Evolutionary conservation across 768 basidiomycete species (phyloP).

Genomic region (Gloeopeniophorella convolvens): DNA sequence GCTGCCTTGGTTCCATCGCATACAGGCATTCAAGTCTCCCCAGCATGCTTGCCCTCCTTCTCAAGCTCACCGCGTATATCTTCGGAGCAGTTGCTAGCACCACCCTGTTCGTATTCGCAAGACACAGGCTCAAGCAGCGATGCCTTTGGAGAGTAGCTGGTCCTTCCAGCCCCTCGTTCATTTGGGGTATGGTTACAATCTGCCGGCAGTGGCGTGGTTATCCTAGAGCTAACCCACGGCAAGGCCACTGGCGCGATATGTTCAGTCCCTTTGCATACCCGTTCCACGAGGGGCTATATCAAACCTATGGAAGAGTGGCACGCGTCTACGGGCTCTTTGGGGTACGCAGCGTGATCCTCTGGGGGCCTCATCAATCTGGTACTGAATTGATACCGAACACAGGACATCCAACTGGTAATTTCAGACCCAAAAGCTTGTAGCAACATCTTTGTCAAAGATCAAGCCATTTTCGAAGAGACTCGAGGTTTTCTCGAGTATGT

Average conservation of each 20-base stretch:
- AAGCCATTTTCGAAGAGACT: too few relatives aligned
- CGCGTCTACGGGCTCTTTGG: background rate
- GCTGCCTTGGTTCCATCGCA: too few relatives aligned
- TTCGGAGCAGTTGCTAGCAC: background rate
- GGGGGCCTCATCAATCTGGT: too few relatives aligned
- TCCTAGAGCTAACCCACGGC: background rate
- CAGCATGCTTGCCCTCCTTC: background rate
- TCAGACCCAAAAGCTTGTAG: constrained; percentile 21
- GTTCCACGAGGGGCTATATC: background rate
- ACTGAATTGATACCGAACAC: background rate
- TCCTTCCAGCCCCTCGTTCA: background rate
- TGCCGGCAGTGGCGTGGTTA: too few relatives aligned
- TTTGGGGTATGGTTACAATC: background rate
- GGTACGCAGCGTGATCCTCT: too few relatives aligned
- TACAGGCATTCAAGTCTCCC: too few relatives aligned
- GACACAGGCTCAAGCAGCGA: background rate
- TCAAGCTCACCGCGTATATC: background rate
- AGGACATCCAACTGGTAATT: constrained; percentile 8
- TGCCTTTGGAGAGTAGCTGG: background rate
- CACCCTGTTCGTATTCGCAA: background rate
- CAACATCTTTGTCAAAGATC: too few relatives aligned
- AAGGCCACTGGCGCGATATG: too few relatives aligned
- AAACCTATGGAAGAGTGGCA: too few relatives aligned
- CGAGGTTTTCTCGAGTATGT: constrained; percentile 12
- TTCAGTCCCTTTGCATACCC: background rate